Percentiles rank a stretch among this genome's conserved stretches.
phyloP scores from a whole-genome alignment of 1,284 basidiomycete genomes.

The Ustilago curta region DNA sequence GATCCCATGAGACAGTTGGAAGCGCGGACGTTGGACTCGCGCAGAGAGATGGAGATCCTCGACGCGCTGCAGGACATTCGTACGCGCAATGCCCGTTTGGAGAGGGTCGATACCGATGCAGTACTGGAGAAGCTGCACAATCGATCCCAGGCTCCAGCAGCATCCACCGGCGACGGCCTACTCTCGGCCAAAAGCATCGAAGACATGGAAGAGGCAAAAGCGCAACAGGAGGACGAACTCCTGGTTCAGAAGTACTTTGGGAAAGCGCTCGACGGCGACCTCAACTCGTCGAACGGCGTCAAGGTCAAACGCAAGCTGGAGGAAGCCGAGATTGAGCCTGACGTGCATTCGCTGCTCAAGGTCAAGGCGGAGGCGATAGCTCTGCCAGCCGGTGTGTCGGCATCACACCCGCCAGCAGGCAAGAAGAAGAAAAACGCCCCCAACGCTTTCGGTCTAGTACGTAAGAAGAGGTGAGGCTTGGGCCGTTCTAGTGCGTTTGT shows the following conservation, averaged over 20 bases:
- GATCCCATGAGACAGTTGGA: constrained; percentile 98
- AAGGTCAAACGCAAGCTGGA: constrained; percentile 49
- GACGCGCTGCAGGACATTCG: constrained; percentile 95
- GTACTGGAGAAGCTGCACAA: constrained; percentile 49
- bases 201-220: constrained; percentile 70
- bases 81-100: constrained; percentile 89
- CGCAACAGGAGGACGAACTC: constrained; percentile 91
- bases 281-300: background rate
- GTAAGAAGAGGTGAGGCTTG: constrained; percentile 61
- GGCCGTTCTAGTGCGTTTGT: no score
- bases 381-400: background rate
- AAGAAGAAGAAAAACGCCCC: constrained; percentile 59
- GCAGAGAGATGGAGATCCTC: constrained; percentile 97
- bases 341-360: constrained; percentile 26
- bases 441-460: constrained; percentile 66
- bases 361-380: constrained; percentile 15
- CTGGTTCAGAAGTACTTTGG: constrained; percentile 87
- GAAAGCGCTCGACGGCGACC: constrained; percentile 73
- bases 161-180: background rate
- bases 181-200: constrained; percentile 10
- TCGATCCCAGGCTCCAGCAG: background rate
- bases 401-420: constrained; percentile 12
- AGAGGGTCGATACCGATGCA: constrained; percentile 72
- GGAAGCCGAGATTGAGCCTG: constrained; percentile 28
- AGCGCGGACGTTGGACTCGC: constrained; percentile 87